These are phyloP conservation scores for Boeremia lycopersici DNA, from an alignment of 2,329 filamentous ascomycete species.

Conservation along the genomic window DNA sequence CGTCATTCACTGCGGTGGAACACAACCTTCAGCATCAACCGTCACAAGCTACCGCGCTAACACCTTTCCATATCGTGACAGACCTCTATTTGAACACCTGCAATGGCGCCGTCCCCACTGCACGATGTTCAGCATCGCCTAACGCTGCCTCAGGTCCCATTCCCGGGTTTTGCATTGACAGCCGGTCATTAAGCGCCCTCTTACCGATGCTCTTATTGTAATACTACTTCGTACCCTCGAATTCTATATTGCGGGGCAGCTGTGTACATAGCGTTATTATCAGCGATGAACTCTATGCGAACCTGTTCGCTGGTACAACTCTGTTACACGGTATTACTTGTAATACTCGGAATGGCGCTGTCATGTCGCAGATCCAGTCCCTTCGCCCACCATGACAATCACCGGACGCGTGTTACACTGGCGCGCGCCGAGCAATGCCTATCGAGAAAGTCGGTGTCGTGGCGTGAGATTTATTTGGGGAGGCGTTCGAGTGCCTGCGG, in stretches of 20 bases:
- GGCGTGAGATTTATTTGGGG: constrained; percentile 3
- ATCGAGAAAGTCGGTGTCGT: not conserved
- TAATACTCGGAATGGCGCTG: constrained; percentile 10
- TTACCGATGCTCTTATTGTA: constrained; percentile 5
- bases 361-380: constrained; percentile 18
- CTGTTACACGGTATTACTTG: constrained; percentile 18
- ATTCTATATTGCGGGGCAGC: constrained; percentile 41
- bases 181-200: constrained; percentile 5
- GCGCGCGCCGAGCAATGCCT: constrained; percentile 18
- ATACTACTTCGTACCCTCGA: constrained; percentile 13
- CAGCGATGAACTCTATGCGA: constrained; percentile 21
- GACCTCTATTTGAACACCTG: not conserved
- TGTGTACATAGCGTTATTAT: constrained; percentile 28
- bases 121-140: constrained; percentile 4
- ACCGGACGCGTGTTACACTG: constrained; percentile 9
- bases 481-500: constrained; percentile 26
- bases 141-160: constrained; percentile 3
- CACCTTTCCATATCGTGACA: not conserved
- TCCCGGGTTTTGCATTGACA: constrained; percentile 12
- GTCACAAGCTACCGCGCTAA: constrained; percentile 14
- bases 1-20: constrained; percentile 10
- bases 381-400: constrained; percentile 5
- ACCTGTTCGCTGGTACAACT: constrained; percentile 30
- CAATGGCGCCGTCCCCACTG: not conserved
- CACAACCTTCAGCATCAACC: constrained; percentile 17